Evolutionary conservation across 2,329 filamentous ascomycete genomes (phyloP).

Genomic region (Colletotrichum sp.): DNA sequence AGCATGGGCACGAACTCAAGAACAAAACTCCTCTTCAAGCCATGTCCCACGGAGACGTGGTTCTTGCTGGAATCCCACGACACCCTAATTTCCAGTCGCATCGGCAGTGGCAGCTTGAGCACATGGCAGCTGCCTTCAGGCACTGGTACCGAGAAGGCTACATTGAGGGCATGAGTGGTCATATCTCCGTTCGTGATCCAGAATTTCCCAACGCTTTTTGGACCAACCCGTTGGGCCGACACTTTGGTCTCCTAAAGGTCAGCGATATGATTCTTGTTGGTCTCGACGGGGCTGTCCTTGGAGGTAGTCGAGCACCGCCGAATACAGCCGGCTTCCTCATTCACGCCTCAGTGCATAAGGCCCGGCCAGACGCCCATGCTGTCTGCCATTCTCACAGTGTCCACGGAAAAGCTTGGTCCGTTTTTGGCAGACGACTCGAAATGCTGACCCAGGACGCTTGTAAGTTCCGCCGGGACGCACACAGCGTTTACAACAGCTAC

Average conservation of each 20-base stretch:
- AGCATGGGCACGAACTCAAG: conserved; percentile 21
- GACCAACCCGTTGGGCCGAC: conserved; percentile 70
- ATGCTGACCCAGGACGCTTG: conserved; percentile 71
- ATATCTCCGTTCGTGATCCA: conserved; percentile 70
- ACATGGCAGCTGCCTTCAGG: conserved; percentile 71
- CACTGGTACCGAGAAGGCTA: conserved; percentile 70
- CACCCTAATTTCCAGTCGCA: conserved; percentile 39
- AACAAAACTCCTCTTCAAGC: conserved; percentile 36
- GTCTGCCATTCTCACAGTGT: conserved; percentile 72
- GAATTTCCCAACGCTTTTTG: conserved; percentile 66
- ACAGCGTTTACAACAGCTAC: conserved; percentile 66
- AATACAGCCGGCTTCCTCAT: conserved; percentile 76
- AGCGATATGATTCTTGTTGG: conserved; percentile 73
- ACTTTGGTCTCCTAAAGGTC: conserved; percentile 70
- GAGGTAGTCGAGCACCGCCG: conserved; percentile 64
- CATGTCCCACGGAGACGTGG: conserved; percentile 38
- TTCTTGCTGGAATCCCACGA: conserved; percentile 34
- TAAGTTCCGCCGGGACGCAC: conserved; percentile 65
- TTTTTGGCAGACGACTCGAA: conserved; percentile 66
- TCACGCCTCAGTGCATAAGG: conserved; percentile 70
- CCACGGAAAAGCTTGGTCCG: conserved; percentile 70
- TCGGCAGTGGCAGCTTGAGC: conserved; percentile 57
- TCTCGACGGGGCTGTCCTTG: conserved; percentile 62
- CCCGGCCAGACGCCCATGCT: conserved; percentile 67
- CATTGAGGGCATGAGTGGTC: conserved; percentile 71